phyloP scores from a whole-genome alignment of 2,329 filamentous ascomycete species.

The Pseudogymnoascus sp. region DNA sequence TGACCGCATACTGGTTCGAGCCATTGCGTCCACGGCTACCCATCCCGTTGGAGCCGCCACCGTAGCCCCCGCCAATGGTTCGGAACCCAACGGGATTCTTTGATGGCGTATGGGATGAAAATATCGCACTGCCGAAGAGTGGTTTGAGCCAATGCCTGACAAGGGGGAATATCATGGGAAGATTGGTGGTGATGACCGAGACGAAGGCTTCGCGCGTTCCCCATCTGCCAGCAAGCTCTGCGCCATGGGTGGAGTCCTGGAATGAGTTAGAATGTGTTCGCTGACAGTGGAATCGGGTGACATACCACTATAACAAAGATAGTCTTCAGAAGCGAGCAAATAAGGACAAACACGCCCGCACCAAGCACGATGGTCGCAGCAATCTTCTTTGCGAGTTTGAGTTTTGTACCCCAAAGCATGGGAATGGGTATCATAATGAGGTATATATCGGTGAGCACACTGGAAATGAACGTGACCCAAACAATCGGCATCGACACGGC shows the following conservation, averaged over 20 bases:
- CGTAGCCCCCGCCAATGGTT: slow-evolving; percentile 32
- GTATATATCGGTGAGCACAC: slow-evolving; percentile 49
- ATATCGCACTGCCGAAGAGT: slow-evolving; percentile 30
- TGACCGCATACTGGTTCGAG: slow-evolving; percentile 29
- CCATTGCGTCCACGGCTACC: slow-evolving; percentile 26
- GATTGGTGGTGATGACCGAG: slow-evolving; percentile 31
- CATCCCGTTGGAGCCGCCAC: slow-evolving; percentile 22
- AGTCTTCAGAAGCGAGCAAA: slow-evolving; percentile 45
- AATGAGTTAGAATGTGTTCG: slow-evolving; percentile 29
- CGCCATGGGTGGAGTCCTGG: slow-evolving; percentile 29
- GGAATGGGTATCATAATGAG: slow-evolving; percentile 36
- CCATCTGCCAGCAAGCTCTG: slow-evolving; percentile 32
- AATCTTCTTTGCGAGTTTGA: slow-evolving; percentile 42
- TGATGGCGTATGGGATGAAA: slow-evolving; percentile 32
- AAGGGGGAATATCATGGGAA: slow-evolving; percentile 38
- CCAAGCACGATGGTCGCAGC: slow-evolving; percentile 46
- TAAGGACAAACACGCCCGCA: slow-evolving; percentile 47
- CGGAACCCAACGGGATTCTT: slow-evolving; percentile 32
- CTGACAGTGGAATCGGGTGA: background rate
- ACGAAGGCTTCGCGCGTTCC: slow-evolving; percentile 31
- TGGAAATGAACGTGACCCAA: slow-evolving; percentile 43
- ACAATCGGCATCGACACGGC: slow-evolving; percentile 39
- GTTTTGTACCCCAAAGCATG: slow-evolving; percentile 45
- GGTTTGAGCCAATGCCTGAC: slow-evolving; percentile 33
- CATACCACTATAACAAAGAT: slow-evolving; percentile 36